Evolutionary conservation across 2,329 filamentous ascomycete genomes (phyloP), one percentile per base, ranked within the genome.

Genomic region (Penicillium digitatum): DNA sequence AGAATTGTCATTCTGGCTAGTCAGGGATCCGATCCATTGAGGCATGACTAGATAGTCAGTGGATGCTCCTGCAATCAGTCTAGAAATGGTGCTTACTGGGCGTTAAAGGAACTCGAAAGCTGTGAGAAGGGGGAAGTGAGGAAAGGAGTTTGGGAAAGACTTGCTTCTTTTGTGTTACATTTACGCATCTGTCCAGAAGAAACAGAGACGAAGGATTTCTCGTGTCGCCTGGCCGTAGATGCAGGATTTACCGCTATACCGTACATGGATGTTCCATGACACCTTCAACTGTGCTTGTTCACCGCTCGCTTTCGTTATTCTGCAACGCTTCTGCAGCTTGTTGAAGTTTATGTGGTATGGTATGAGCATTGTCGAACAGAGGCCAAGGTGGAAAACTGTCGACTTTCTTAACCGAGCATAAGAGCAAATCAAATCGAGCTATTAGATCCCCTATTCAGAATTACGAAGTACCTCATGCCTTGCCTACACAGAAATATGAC

Each of bases 21-120:
- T 55, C 5, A 55, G 24, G 12, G 47, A 51, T 27, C 52, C 52
- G 16, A 40, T 42, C 52, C 52, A 55, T 45, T 55, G 52, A 27
- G 47, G 32, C 52, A 55, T 55, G 47, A 38, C 52, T 55, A 14
- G 8, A 27, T 34, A 6, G 32, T 51, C 26, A 55, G 52, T 32
- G 9, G 12, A 4, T 0, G 3, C 1, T 6, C 10, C n/a, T 18
- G 26, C 3, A 18, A 27, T 24, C 20, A 22, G 3, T 26, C 14
- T 14, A 16, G 27, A 20, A 12, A n/a, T 3, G 9, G 1, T 31
- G 14, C 51, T 43, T 54, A 54, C 51, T 49, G n/a, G 24, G 16
- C 8, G 7, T 24, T 37, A 27, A 8, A 22, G 16, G 43, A 16
- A 12, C 22, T 32, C 38, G 39, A 44, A 14, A 26, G 37, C 14